Evolutionary conservation across 2,329 filamentous ascomycete genomes (phyloP), one percentile per base, ranked within the genome.

Genomic region (Cladosporium sp.): DNA sequence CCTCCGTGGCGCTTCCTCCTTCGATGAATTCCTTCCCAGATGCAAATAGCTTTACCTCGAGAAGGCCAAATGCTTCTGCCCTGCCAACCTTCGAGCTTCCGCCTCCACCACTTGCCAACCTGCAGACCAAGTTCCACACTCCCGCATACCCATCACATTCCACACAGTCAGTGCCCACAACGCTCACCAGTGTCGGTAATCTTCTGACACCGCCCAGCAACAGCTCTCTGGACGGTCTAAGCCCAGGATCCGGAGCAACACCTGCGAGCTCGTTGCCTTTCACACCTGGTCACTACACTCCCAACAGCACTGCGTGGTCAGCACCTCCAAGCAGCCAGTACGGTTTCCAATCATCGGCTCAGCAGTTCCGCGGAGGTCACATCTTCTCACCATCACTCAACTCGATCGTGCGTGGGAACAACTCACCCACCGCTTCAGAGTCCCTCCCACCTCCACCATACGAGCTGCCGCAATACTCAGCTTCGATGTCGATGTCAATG

Each of bases 51-150:
- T 86, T 92, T 72, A 84, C 86, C 66, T 82, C 86, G 73, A 84
- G 88, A 69, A 84, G 88, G 73, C 84, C 86, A 69, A 87, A 87
- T 69, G 85, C 88, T 62, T 84, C 83, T 59, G 82, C 83, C 66
- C 81, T 92, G 62, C 87, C 88, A 59, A 82, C 76, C 65, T 89
- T 90, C 70, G 85, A 88, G 69, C 82, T 90, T 52, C 84, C 85
- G 64, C 84, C 87, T 56, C 85, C 85, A 65, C 80, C 83, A 52
- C 76, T 82, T 68, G 74, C 72, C 67, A 74, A 72, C 72, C 74
- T 74, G 51, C 68, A 74, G 22, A 73, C 82, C 66, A 84, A 84
- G 71, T 83, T 81, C 67, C 73, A 78, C 59, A 74, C 73, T 50
- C 67, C 68, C 51, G 68, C 67, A 55, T 45, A 64, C 28, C 60